These are phyloP conservation scores for Prunus salicina DNA, from an alignment of 306 rosid genomes.

Conservation along the genomic window DNA sequence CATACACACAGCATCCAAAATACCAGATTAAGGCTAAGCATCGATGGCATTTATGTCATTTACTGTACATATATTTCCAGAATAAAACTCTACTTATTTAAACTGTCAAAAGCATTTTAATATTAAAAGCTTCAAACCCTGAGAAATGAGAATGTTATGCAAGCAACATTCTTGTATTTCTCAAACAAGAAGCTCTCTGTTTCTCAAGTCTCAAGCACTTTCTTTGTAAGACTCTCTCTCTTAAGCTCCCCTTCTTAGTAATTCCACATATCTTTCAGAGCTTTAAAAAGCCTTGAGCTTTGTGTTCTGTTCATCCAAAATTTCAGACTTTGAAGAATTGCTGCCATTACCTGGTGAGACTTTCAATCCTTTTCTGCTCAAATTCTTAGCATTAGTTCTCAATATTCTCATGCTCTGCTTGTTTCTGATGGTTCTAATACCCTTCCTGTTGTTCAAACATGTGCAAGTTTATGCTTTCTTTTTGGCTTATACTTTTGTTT, in stretches of 20 bases:
- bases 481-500: background rate
- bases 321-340: slow-evolving; percentile 13
- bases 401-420: background rate
- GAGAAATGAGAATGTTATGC: background rate
- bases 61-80: background rate
- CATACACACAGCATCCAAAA: background rate
- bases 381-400: background rate
- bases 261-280: background rate
- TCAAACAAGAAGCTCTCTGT: slow-evolving; percentile 15
- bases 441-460: background rate
- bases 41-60: slow-evolving; percentile 14
- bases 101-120: background rate
- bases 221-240: slow-evolving; percentile 9
- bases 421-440: background rate
- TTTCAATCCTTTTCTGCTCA: background rate
- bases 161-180: slow-evolving; percentile 13
- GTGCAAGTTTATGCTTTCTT: background rate
- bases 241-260: background rate
- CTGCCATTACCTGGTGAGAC: slow-evolving; percentile 14
- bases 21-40: background rate
- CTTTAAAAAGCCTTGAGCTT: background rate
- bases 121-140: slow-evolving; percentile 3
- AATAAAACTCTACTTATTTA: background rate
- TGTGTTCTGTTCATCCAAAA: slow-evolving; percentile 4
- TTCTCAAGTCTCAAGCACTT: slow-evolving; percentile 10